phyloP scores from a whole-genome alignment of 2,329 filamentous ascomycete species.

The Rhynchosporium secalis region DNA sequence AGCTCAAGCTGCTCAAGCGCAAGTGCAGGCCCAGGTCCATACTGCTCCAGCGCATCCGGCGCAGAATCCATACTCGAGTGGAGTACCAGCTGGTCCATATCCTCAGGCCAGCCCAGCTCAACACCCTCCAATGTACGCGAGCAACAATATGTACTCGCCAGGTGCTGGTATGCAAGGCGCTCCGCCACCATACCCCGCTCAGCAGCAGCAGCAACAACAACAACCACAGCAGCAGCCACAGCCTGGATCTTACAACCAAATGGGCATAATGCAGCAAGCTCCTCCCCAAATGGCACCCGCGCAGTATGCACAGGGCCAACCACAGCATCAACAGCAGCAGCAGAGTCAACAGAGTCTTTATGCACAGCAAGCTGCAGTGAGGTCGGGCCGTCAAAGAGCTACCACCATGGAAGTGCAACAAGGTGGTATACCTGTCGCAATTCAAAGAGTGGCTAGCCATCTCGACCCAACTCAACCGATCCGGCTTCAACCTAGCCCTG shows the following conservation, averaged over 20 bases:
- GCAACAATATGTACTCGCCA: conserved; percentile 79
- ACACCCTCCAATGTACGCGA: conserved; percentile 73
- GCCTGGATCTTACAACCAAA: conserved; percentile 66
- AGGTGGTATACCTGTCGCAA: conserved; percentile 85
- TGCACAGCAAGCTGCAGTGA: conserved; percentile 74
- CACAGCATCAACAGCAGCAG: conserved; percentile 55
- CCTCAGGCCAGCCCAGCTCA: conserved; percentile 41
- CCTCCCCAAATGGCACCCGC: conserved; percentile 64
- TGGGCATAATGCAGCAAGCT: conserved; percentile 65
- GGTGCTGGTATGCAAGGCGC: conserved; percentile 51
- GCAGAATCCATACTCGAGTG: conserved; percentile 62
- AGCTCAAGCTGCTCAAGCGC: conserved; percentile 67
- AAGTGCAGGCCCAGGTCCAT: conserved; percentile 50
- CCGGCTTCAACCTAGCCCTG: conserved; percentile 88
- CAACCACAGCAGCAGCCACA: conserved; percentile 39
- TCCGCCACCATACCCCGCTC: conserved; percentile 78
- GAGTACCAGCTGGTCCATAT: conserved; percentile 51
- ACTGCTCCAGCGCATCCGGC: conserved; percentile 46
- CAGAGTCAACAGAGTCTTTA: conserved; percentile 66
- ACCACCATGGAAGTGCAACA: conserved; percentile 96
- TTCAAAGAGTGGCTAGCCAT: conserved; percentile 94
- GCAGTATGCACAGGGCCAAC: conserved; percentile 56
- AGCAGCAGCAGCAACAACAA: conserved; percentile 52
- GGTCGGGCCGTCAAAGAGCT: conserved; percentile 80
- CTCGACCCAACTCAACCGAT: conserved; percentile 94